phyloP scores from a whole-genome alignment of 1,139 yeast genomes.

The Zygoascus hellenicus region DNA sequence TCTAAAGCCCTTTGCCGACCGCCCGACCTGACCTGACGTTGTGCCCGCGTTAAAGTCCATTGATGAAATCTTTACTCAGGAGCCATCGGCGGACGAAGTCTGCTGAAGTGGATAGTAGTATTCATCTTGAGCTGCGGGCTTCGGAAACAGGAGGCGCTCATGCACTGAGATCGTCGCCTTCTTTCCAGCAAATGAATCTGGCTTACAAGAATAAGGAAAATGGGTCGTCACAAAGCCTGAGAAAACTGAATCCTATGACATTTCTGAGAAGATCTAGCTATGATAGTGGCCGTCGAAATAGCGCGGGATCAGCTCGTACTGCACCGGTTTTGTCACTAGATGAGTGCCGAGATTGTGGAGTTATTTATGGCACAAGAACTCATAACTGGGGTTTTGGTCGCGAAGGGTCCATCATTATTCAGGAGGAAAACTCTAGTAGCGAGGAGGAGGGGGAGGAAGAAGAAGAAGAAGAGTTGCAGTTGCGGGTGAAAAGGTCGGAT shows the following conservation, averaged over 20 bases:
- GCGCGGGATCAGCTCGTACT: slow-evolving; percentile 11
- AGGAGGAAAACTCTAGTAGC: background rate
- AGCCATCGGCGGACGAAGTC: slow-evolving; percentile 10
- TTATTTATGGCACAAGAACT: slow-evolving; percentile 32
- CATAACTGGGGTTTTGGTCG: slow-evolving; percentile 31
- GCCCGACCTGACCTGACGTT: no score
- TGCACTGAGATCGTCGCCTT: slow-evolving; percentile 4
- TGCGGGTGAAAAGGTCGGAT: background rate
- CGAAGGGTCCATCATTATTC: slow-evolving; percentile 2
- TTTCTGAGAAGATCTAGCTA: slow-evolving; percentile 19
- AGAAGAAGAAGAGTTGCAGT: background rate
- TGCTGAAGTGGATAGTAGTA: slow-evolving; percentile 1
- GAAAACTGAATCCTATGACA: slow-evolving; percentile 26
- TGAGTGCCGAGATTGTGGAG: slow-evolving; percentile 29
- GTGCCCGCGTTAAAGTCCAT: background rate
- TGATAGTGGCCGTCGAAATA: slow-evolving; percentile 8
- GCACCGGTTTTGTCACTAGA: slow-evolving; percentile 16
- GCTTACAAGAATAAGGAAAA: slow-evolving; percentile 2
- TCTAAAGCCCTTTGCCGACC: no score
- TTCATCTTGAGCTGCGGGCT: no score
- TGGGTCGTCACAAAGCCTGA: slow-evolving; percentile 19
- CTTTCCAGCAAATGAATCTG: slow-evolving; percentile 8
- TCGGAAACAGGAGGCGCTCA: background rate
- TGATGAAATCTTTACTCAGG: slow-evolving; percentile 8
- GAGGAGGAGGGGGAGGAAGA: background rate